These are phyloP conservation scores for Triticum dicoccoides DNA, from an alignment of 176 grass and related monocot genomes.

Conservation along the genomic window DNA sequence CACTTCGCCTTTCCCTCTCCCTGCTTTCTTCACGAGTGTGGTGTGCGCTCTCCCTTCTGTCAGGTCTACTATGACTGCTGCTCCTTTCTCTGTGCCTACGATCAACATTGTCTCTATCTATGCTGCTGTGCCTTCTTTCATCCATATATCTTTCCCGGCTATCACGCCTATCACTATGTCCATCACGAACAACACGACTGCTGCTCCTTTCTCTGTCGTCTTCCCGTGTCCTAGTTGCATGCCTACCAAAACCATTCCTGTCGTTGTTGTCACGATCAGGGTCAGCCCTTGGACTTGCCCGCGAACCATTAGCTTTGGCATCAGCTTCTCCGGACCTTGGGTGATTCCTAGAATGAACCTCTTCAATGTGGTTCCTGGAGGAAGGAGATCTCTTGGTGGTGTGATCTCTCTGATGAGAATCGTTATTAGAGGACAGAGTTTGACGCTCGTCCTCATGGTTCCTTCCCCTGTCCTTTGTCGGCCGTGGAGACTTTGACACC, in stretches of 20 bases:
- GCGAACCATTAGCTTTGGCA: constrained; percentile 25
- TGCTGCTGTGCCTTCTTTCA: constrained; percentile 29
- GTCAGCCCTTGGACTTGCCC: constrained; percentile 32
- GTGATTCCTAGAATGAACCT: constrained; percentile 11
- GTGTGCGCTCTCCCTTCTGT: constrained; percentile 34
- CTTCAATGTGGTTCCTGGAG: background rate
- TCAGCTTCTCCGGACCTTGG: constrained; percentile 23
- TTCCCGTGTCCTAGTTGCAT: constrained; percentile 18
- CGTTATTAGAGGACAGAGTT: constrained; percentile 15
- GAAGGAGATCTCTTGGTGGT: constrained; percentile 24
- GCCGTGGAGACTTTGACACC: constrained; percentile 19
- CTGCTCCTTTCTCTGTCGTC: constrained; percentile 51
- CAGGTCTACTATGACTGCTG: constrained; percentile 51
- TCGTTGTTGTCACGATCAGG: constrained; percentile 23
- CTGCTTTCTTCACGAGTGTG: constrained; percentile 31
- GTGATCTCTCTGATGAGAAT: constrained; percentile 31
- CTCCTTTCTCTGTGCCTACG: constrained; percentile 56
- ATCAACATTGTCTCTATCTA: constrained; percentile 39
- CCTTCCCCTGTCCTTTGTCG: constrained; percentile 28
- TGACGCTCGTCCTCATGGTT: constrained; percentile 14
- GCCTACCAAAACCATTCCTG: constrained; percentile 27
- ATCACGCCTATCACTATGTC: constrained; percentile 38
- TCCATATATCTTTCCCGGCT: constrained; percentile 42
- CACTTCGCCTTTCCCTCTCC: constrained; percentile 52
- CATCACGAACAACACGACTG: constrained; percentile 12